These are phyloP conservation scores for Crithidia thermophila DNA, from an alignment of 208 protist species.

Conservation along the genomic window DNA sequence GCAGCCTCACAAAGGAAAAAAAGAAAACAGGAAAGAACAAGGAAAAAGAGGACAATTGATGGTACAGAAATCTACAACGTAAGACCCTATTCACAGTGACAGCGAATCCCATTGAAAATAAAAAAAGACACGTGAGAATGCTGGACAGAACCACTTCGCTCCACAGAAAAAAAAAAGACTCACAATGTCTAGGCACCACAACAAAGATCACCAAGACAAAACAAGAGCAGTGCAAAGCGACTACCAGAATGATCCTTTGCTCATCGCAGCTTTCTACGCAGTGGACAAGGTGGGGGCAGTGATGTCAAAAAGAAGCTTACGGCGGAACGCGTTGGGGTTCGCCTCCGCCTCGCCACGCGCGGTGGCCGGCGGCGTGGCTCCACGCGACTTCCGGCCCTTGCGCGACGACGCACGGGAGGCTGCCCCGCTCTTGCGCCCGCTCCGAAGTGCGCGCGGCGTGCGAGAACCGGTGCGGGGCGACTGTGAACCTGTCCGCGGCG, in stretches of 20 bases:
- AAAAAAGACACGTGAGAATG: too few relatives aligned
- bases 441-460: slow-evolving; percentile 4
- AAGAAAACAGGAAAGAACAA: too few relatives aligned
- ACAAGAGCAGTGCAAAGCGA: too few relatives aligned
- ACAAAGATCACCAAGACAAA: too few relatives aligned
- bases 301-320: slow-evolving; percentile 40
- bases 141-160: too few relatives aligned
- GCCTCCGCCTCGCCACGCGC: not conserved
- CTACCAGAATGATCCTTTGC: not conserved
- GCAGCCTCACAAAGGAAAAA: too few relatives aligned
- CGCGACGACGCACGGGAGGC: slow-evolving; percentile 12
- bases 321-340: slow-evolving; percentile 36
- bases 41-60: too few relatives aligned
- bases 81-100: too few relatives aligned
- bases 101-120: too few relatives aligned
- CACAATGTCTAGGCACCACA: too few relatives aligned
- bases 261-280: not conserved
- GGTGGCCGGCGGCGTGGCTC: slow-evolving; percentile 5
- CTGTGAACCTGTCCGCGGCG: not conserved
- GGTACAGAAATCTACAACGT: too few relatives aligned
- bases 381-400: slow-evolving; percentile 13
- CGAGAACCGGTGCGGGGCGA: not conserved
- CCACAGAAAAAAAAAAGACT: too few relatives aligned
- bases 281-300: slow-evolving; percentile 20
- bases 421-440: not conserved